These are phyloP conservation scores for Teunomyces panamensis DNA, from an alignment of 805 yeast genomes.

Conservation along the genomic window DNA sequence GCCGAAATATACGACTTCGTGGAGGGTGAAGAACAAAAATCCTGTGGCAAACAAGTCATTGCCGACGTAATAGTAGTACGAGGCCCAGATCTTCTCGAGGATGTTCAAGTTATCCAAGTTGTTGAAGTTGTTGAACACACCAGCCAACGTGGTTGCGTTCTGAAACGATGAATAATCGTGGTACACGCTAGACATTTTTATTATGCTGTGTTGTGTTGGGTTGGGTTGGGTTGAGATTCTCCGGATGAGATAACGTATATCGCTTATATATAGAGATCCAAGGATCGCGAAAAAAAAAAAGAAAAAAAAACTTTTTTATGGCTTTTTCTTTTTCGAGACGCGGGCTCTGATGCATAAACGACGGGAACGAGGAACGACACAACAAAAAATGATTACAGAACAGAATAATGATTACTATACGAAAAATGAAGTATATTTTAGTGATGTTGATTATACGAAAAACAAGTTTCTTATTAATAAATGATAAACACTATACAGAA, in stretches of 20 bases:
- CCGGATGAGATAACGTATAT: not conserved
- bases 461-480: too few relatives aligned
- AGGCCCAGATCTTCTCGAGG: constrained; percentile 80
- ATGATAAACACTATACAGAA: too few relatives aligned
- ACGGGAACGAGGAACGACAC: constrained; percentile 1
- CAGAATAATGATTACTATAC: not conserved
- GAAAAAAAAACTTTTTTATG: not conserved
- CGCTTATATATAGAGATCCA: constrained; percentile 1
- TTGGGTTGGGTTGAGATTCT: not conserved
- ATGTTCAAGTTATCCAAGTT: constrained; percentile 35
- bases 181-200: constrained; percentile 16
- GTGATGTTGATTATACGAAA: too few relatives aligned
- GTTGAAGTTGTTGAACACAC: constrained; percentile 21
- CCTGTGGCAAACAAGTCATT: constrained; percentile 95
- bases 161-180: constrained; percentile 25
- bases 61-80: constrained; percentile 79
- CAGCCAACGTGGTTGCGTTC: constrained; percentile 24
- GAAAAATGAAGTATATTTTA: too few relatives aligned
- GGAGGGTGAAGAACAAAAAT: constrained; percentile 71
- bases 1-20: constrained; percentile 88
- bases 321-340: constrained; percentile 1
- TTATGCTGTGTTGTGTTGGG: too few relatives aligned
- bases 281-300: not conserved
- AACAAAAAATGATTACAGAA: not conserved
- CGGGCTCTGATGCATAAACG: constrained; percentile 2